Conservation (phyloP, 148 eudicot genomes). For the Nepenthes mirabilis region DNA sequence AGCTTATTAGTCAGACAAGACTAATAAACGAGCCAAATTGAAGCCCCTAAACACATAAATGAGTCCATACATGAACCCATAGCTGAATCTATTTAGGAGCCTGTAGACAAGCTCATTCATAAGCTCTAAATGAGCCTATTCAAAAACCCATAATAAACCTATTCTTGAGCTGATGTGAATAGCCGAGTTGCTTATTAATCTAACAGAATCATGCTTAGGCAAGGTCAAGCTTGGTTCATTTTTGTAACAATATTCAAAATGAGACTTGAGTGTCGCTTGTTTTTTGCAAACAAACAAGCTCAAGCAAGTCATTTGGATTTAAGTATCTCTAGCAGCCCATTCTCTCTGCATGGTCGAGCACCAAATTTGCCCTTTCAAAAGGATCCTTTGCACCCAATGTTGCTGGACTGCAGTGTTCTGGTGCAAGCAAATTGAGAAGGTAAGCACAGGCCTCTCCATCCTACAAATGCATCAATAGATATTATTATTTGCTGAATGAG, state of each 20-base stretch:
- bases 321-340: slow-evolving; percentile 96
- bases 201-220: slow-evolving; percentile 13
- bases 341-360: slow-evolving; percentile 93
- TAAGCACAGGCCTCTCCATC: slow-evolving; percentile 96
- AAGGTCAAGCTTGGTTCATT: slow-evolving; percentile 76
- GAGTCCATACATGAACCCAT: no score
- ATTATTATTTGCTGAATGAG: not conserved
- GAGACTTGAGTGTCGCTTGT: no score
- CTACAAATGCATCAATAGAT: slow-evolving; percentile 23
- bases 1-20: no score
- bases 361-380: slow-evolving; percentile 60
- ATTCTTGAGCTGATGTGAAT: no score
- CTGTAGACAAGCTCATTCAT: no score
- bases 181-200: no score
- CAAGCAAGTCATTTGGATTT: slow-evolving; percentile 63
- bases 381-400: slow-evolving; percentile 77
- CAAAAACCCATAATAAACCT: no score
- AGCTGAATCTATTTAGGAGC: no score
- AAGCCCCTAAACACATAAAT: no score
- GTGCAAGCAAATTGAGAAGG: slow-evolving; percentile 92
- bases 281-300: slow-evolving; percentile 1
- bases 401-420: slow-evolving; percentile 80
- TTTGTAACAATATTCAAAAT: slow-evolving; percentile 5
- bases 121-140: no score
- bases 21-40: no score